Percentiles rank a stretch among this genome's conserved stretches.
Conservation (phyloP, 1,284 basidiomycete species). For the Puccinia horiana region DNA sequence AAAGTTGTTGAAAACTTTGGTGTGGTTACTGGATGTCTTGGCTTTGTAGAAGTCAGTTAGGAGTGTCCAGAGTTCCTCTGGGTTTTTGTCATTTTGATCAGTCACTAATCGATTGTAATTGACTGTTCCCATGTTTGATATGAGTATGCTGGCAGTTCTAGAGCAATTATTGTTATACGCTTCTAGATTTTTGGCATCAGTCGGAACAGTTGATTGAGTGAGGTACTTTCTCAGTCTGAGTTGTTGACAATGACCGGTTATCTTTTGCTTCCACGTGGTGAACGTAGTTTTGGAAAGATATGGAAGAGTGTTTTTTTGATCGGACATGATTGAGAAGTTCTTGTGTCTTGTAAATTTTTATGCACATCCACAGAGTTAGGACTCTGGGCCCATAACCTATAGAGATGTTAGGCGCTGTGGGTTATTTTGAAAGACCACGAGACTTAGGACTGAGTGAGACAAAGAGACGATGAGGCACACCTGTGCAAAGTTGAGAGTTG, state of each 20-base stretch:
- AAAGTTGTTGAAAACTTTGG: not conserved
- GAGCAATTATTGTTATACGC: not conserved
- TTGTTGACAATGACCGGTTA: not conserved
- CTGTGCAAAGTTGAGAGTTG: not conserved
- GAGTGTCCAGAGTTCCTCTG: not conserved
- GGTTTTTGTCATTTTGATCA: not conserved
- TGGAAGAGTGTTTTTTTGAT: not conserved
- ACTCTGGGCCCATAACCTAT: constrained; percentile 18
- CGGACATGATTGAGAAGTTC: not conserved
- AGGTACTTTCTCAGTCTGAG: not conserved
- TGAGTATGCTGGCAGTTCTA: not conserved
- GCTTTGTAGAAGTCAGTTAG: not conserved
- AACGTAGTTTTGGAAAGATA: too few relatives aligned
- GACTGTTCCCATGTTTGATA: not conserved
- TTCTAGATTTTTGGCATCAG: not conserved
- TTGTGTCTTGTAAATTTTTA: not conserved
- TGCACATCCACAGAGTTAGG: not conserved
- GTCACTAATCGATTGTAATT: not conserved
- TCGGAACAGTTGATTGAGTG: not conserved
- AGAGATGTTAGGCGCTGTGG: not conserved
- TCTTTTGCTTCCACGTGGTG: not conserved
- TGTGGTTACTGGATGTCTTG: not conserved
- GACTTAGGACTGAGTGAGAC: not conserved
- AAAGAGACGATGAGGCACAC: not conserved
- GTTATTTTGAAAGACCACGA: not conserved